Evolutionary conservation across 805 yeast genomes (phyloP).

Genomic region (Lipomyces anomalus): DNA sequence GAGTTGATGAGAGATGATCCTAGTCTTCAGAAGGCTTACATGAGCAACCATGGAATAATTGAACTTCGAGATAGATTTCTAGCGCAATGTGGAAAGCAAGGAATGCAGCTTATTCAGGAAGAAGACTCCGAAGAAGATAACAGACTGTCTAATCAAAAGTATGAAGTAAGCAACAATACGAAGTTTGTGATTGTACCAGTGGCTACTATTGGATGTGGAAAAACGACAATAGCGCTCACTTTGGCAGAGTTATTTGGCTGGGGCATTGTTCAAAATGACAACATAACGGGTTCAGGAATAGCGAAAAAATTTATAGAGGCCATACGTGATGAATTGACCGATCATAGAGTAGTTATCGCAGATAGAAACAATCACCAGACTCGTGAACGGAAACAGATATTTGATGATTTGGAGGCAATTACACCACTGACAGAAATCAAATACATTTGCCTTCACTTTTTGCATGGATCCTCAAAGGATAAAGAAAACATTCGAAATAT

Average conservation of each 20-base stretch:
- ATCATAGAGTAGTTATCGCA: constrained; percentile 51
- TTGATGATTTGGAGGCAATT: constrained; percentile 43
- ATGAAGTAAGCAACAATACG: constrained; percentile 11
- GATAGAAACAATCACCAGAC: constrained; percentile 79
- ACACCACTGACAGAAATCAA: constrained; percentile 42
- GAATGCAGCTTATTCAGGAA: constrained; percentile 46
- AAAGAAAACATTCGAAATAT: constrained; percentile 29
- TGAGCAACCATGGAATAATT: constrained; percentile 65
- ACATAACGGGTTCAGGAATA: constrained; percentile 40
- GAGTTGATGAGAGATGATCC: constrained; percentile 50
- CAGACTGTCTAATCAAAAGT: constrained; percentile 28
- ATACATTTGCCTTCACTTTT: constrained; percentile 65
- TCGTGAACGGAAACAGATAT: constrained; percentile 63
- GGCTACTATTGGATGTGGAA: constrained; percentile 93
- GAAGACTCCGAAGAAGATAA: constrained; percentile 28
- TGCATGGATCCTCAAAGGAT: constrained; percentile 33
- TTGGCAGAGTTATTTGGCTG: constrained; percentile 56
- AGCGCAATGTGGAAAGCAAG: constrained; percentile 47
- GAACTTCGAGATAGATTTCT: constrained; percentile 64
- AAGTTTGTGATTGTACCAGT: constrained; percentile 71
- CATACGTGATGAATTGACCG: constrained; percentile 34
- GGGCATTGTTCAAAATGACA: constrained; percentile 80
- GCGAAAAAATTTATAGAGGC: constrained; percentile 23
- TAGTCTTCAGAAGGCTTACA: constrained; percentile 41
- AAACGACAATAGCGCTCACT: constrained; percentile 72